Base-by-base conservation (phyloP, 2,329 filamentous ascomycete genomes). In the Immersiporthe knoxdaviesiana region DNA sequence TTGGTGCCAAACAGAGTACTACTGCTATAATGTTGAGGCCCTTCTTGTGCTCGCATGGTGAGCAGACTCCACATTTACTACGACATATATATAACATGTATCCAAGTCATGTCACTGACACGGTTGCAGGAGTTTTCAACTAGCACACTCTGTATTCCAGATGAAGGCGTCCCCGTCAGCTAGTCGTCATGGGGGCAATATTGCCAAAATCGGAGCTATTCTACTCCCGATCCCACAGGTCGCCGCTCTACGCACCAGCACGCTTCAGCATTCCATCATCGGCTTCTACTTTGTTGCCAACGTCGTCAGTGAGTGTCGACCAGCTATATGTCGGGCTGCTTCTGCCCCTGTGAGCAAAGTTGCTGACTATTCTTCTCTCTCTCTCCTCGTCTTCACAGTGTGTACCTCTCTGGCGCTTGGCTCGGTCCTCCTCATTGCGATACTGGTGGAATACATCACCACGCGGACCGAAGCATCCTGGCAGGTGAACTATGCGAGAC, bases 1-100 rank as follows among this genome's bases (percentile, higher is more conserved):
- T 70, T 50, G 21, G 6, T 0, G 8, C 35, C 50, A 80, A 78
- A 82, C 72, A 85, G 84, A 85, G 73, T 84, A 81, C 63, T 85
- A 84, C 69, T 79, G 78, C 39, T 85, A 85, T 72, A 85, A 84
- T 74, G 81, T 82, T n/a, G 82, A 84, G 73, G 77, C 81, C 11
- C 74, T 84, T 39, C 77, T 84, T 44, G 77, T 82, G 7, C 75
- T 84, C 7, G 84, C 82, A 67, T 86, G 84, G 83, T 83, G 75
- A 64, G 75, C 70, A 44, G 30, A 10, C 14, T n/a, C 8, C 35
- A 35, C 44, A 47, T n/a, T 18, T 39, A 39, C 11, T n/a, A n/a
- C n/a, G n/a, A 39, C 11, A 39, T 47, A n/a, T 47, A 11, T n/a
- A 47, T 47, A 47, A 10, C 39, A 21, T 32, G 11, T 11, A 32